phyloP scores from a whole-genome alignment of 1,139 yeast genomes.

The Suhomyces wounanorum region DNA sequence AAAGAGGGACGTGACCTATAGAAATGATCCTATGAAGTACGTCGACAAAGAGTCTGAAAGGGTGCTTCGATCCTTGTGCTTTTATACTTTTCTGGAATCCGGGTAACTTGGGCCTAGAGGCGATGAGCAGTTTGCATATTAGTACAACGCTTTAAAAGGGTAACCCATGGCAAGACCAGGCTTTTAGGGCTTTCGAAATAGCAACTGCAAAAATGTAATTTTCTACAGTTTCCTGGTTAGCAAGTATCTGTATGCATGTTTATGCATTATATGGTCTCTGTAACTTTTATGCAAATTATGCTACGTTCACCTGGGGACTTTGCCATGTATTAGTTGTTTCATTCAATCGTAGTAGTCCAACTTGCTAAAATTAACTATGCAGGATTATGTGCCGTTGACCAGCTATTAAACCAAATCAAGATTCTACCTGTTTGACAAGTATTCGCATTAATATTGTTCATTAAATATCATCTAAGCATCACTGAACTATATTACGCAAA shows the following conservation, averaged over 20 bases:
- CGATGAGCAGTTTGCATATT: neutral
- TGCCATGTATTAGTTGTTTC: too few relatives aligned
- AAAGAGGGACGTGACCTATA: slow-evolving; percentile 99
- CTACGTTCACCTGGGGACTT: too few relatives aligned
- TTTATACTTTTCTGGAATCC: slow-evolving; percentile 13
- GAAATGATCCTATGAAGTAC: slow-evolving; percentile 99
- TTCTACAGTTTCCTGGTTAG: neutral
- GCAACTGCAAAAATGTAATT: neutral
- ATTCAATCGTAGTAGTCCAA: too few relatives aligned
- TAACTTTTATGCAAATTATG: too few relatives aligned
- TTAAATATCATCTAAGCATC: too few relatives aligned
- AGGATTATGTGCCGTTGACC: too few relatives aligned
- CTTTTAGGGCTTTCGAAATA: neutral
- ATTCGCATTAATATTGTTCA: too few relatives aligned
- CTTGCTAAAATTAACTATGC: too few relatives aligned
- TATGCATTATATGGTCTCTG: neutral
- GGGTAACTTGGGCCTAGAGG: slow-evolving; percentile 8
- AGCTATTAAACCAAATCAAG: too few relatives aligned
- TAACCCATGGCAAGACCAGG: neutral
- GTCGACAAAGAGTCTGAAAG: slow-evolving; percentile 56
- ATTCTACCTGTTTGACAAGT: too few relatives aligned
- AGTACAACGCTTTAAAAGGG: neutral
- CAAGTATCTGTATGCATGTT: neutral
- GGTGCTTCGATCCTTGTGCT: slow-evolving; percentile 2
- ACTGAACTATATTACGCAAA: too few relatives aligned